phyloP scores from a whole-genome alignment of 768 basidiomycete genomes.

The Tubosaeta sp. region DNA sequence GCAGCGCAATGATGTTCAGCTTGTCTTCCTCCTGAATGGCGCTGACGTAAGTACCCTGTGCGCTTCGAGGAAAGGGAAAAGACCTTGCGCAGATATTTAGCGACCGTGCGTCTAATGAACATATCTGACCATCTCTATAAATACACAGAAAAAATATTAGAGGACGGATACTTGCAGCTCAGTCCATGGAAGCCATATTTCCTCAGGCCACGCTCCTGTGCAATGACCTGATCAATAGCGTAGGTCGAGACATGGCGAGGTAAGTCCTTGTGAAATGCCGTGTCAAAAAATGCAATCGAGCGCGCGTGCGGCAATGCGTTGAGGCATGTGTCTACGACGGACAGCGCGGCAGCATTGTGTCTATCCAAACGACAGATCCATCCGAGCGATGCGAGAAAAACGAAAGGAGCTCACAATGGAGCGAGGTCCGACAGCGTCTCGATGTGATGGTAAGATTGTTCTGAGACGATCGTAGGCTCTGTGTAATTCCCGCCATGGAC shows the following conservation, averaged over 20 bases:
- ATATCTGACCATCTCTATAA: constrained; percentile 40
- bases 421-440: constrained; percentile 74
- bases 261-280: constrained; percentile 76
- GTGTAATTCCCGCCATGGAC: constrained; percentile 84
- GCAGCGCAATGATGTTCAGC: constrained; percentile 75
- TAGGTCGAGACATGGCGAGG: constrained; percentile 76
- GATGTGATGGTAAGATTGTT: constrained; percentile 68
- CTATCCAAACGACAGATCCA: constrained; percentile 25
- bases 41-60: background rate
- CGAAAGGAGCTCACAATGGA: constrained; percentile 54
- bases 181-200: constrained; percentile 94
- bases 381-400: background rate
- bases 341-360: constrained; percentile 59
- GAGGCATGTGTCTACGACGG: constrained; percentile 60
- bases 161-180: constrained; percentile 44
- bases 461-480: constrained; percentile 64
- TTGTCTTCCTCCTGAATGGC: constrained; percentile 37
- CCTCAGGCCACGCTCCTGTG: constrained; percentile 61
- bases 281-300: constrained; percentile 86
- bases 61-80: background rate
- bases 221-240: constrained; percentile 63
- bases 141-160: background rate
- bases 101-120: constrained; percentile 63
- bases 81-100: constrained; percentile 55
- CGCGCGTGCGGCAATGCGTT: constrained; percentile 58